Evolutionary conservation across 805 yeast species (phyloP), one percentile per base, ranked within the genome.

Genomic region (Candida andamanensis): DNA sequence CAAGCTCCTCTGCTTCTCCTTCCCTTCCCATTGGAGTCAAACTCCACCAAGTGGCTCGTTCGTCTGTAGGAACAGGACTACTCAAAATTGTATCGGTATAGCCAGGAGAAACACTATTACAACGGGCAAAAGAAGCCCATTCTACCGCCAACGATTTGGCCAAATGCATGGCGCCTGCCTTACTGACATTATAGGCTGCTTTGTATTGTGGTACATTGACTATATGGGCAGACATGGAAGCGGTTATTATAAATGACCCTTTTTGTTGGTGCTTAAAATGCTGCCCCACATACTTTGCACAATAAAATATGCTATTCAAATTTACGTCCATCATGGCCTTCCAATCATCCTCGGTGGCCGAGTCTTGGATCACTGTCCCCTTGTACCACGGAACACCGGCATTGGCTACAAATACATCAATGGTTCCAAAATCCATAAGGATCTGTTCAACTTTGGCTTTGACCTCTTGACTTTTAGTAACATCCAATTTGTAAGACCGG

Each of bases 1-100:
- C 69, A 40, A 66, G 50, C 43, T 66, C 72, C 36, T 63, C 57
- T 16, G 69, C 42, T 26, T 51, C 41, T 21, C 56, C 69, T 49
- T 66, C 71, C 53, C 72, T 55, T 11, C 72, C 72, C 52, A 66
- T 45, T 6, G 72, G 72, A 28, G 58, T 63, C 54, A 64, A 50
- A 24, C 46, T 51, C 60, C 59, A 61, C 69, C 69, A 66, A 33
- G 44, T 54, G 25, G 46, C 47, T 50, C 62, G 59, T 28, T 54
- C 44, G 14, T 58, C 65, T 2, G 44, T 47, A 18, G 52, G 50
- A n/a, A 52, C 63, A 32, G 63, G 63, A 8, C 26, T 22, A 7
- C 33, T 26, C 15, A 41, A 32, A n/a, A 39, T 29, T 6, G 43
- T 39, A 25, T 39, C 27, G 10, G 46, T 41, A 24, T 60, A 59